Evolutionary conservation across 2,329 filamentous ascomycete genomes (phyloP).

Genomic region (Pyrenophora graminea): DNA sequence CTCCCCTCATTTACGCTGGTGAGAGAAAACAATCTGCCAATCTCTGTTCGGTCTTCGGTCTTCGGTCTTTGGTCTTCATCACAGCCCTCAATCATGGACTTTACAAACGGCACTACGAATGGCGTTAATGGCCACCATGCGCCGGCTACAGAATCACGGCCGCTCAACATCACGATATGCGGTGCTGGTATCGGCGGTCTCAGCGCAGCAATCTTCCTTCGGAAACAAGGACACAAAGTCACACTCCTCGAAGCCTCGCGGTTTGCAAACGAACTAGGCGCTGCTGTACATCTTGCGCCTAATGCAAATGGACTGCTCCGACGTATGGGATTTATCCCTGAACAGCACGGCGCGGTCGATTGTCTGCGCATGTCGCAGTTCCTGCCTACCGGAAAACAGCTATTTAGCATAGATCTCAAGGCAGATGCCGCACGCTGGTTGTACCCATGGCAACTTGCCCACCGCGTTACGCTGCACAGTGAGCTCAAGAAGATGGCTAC

Average conservation of each 20-base stretch:
- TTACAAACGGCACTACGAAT: constrained; percentile 13
- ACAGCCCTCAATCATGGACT: constrained; percentile 19
- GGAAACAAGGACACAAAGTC: constrained; percentile 45
- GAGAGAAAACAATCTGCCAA: too few species aligned
- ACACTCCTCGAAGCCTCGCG: constrained; percentile 52
- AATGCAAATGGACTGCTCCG: constrained; percentile 64
- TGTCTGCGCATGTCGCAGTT: constrained; percentile 45
- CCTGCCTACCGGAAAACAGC: constrained; percentile 41
- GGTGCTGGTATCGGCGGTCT: constrained; percentile 60
- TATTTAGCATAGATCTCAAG: constrained; percentile 45
- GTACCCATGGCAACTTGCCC: constrained; percentile 58
- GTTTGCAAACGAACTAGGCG: constrained; percentile 61
- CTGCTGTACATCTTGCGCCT: constrained; percentile 66
- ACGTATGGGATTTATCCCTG: constrained; percentile 50
- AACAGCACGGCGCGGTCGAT: constrained; percentile 46
- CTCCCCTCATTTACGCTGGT: too few species aligned
- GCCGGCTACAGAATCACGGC: constrained; percentile 9
- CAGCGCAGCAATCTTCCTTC: constrained; percentile 57
- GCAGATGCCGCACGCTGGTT: constrained; percentile 54
- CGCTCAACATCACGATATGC: constrained; percentile 48
- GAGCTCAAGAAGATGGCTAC: constrained; percentile 56
- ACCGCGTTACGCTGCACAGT: constrained; percentile 59
- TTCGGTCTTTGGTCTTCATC: too few species aligned
- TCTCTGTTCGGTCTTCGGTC: too few species aligned
- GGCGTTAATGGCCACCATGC: neutral